Base-by-base conservation (phyloP, 2,329 filamentous ascomycete genomes). In the Peltaster fructicola region DNA sequence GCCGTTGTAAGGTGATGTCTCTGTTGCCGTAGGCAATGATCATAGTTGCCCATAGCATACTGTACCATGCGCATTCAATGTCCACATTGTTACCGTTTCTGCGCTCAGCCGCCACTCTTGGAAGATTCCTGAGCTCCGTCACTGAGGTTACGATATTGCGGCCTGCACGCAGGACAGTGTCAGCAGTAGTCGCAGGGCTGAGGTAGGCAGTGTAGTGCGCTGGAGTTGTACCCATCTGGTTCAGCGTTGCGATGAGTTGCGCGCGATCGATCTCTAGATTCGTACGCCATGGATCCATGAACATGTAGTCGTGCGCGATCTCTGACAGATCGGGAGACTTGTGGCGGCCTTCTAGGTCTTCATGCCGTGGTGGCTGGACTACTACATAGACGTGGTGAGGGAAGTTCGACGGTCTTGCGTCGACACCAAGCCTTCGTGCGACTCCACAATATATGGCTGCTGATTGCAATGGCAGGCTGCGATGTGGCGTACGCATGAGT, bases 381-480 rank as follows among this genome's bases (percentile, higher is more conserved):
- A 90, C 70, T 10, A 71, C 77, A 44, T 91, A 75, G 8, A 92
- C 79, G 44, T 93, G 82, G 35, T 70, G 77, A 3, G 85, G 81
- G 41, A 85, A 78, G 20, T 75, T 73, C 38, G 78, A 85, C 26
- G 78, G 81, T 16, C 70, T 68, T 1, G 84, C 80, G 37, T 74
- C 64, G 22, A 98, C 51, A 2, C 75, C 77, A 8, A 93, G 47
- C 17, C 76, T 65, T 27, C 67, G 62, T 1, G 81, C 84, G 9
- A 95, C 50, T 29, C 71, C 73, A 43, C 77, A 88, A 51, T 75
- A 98, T 33, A 95, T 91, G 31, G 74, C 75, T 27, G 75, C 75
- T 2, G 81, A 88, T 32, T 93, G 75, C 24, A 93, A 62, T 2
- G 85, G 88, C 6, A 93, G 61, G 2, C 82, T 85, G 14, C 78